Evolutionary conservation across 192 early-diverging fungal species (phyloP).

Genomic region (Podila epicladia): DNA sequence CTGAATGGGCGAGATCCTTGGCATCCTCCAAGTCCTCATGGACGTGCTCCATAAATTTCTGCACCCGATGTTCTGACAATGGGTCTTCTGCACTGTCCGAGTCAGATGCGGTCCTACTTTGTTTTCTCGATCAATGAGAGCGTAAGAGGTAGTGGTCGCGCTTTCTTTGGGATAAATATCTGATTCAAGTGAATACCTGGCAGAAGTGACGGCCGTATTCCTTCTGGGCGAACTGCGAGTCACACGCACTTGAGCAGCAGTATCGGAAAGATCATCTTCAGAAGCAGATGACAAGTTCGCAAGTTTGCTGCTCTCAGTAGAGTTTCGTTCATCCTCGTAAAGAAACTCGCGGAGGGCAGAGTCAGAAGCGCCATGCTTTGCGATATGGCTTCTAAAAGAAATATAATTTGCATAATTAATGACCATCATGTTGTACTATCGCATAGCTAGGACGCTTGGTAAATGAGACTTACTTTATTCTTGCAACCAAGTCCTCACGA

Average conservation of each 20-base stretch:
- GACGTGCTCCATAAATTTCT: constrained; percentile 13
- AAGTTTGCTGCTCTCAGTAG: background rate
- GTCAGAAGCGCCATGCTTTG: background rate
- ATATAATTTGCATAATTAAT: background rate
- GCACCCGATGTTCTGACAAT: constrained; percentile 8
- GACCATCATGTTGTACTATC: background rate
- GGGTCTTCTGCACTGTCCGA: constrained; percentile 15
- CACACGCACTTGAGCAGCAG: background rate
- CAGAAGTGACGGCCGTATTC: background rate
- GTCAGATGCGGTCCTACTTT: constrained; percentile 1
- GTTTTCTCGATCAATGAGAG: background rate
- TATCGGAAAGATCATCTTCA: background rate
- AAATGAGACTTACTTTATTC: constrained; percentile 11
- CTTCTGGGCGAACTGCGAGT: background rate
- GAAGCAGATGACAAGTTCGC: background rate
- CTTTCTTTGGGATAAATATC: background rate
- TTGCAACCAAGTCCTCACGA: constrained; percentile 18
- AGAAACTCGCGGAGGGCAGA: background rate
- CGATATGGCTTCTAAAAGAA: background rate
- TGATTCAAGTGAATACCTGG: background rate
- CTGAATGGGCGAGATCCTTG: constrained; percentile 1
- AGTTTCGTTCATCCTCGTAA: background rate
- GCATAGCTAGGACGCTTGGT: background rate
- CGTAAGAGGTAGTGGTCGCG: background rate
- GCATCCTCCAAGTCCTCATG: constrained; percentile 13